phyloP scores from a whole-genome alignment of 1,284 basidiomycete species.

The Wolfiporia cocos region DNA sequence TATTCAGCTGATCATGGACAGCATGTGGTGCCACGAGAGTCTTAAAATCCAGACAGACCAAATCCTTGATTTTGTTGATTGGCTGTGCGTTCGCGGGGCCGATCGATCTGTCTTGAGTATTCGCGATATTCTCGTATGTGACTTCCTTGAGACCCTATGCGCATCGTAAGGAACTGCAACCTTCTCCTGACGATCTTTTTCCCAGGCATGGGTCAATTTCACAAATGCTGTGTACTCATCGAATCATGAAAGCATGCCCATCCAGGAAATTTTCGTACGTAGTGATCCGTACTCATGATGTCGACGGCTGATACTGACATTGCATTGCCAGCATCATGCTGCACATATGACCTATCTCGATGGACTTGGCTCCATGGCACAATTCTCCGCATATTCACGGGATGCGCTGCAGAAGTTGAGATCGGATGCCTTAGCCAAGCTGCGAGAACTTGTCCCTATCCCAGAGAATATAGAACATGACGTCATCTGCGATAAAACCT shows the following conservation, averaged over 20 bases:
- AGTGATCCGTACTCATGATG: background rate
- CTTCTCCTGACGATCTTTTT: slow-evolving; percentile 5
- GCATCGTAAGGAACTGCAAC: background rate
- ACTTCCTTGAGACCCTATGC: background rate
- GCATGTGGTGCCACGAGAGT: slow-evolving; percentile 61
- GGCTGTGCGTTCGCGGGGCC: slow-evolving; percentile 66
- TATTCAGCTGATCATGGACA: slow-evolving; percentile 74
- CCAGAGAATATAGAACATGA: slow-evolving; percentile 22
- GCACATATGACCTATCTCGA: slow-evolving; percentile 86
- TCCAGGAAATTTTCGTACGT: slow-evolving; percentile 70
- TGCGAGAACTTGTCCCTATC: slow-evolving; percentile 49
- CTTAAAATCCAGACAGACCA: slow-evolving; percentile 55
- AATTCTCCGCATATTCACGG: slow-evolving; percentile 50
- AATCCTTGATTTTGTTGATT: slow-evolving; percentile 80
- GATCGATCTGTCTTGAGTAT: slow-evolving; percentile 72
- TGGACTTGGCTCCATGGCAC: slow-evolving; percentile 75
- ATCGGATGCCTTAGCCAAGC: slow-evolving; percentile 38
- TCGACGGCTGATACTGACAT: background rate
- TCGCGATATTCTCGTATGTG: slow-evolving; percentile 83
- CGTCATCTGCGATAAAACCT: slow-evolving; percentile 29
- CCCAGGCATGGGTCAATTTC: slow-evolving; percentile 89
- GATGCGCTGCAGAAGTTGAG: slow-evolving; percentile 44
- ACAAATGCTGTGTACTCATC: slow-evolving; percentile 57
- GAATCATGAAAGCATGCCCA: slow-evolving; percentile 32
- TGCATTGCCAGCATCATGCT: slow-evolving; percentile 65